Evolutionary conservation across 169 alveolate genomes (phyloP).

Genomic region (Babesia gibsoni): DNA sequence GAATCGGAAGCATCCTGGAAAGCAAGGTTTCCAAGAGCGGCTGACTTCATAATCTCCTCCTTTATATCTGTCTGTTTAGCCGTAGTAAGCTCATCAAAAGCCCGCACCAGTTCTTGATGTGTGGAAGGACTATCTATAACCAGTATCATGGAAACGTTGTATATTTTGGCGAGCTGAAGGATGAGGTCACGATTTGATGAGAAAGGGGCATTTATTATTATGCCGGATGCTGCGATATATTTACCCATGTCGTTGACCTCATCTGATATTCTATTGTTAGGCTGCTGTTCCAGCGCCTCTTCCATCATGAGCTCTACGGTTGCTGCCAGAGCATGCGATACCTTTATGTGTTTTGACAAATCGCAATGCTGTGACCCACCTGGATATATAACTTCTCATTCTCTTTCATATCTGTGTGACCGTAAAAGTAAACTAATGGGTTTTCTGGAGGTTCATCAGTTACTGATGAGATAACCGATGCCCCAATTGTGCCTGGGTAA

Average conservation of each 20-base stretch:
- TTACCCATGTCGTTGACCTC: slow-evolving; percentile 46
- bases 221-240: slow-evolving; percentile 63
- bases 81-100: not conserved
- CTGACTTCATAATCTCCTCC: slow-evolving; percentile 7
- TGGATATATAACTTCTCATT: slow-evolving; percentile 69
- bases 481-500: slow-evolving; percentile 77
- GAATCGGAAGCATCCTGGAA: slow-evolving; percentile 11
- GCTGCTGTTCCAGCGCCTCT: not conserved
- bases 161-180: slow-evolving; percentile 73
- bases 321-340: slow-evolving; percentile 48
- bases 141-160: slow-evolving; percentile 73
- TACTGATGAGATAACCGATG: slow-evolving; percentile 37
- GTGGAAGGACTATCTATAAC: slow-evolving; percentile 85
- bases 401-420: slow-evolving; percentile 75
- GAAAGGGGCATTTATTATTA: slow-evolving; percentile 85
- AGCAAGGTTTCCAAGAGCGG: slow-evolving; percentile 14
- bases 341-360: slow-evolving; percentile 25
- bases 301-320: slow-evolving; percentile 44
- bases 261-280: slow-evolving; percentile 33
- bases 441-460: slow-evolving; percentile 56
- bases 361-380: slow-evolving; percentile 45
- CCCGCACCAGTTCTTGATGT: slow-evolving; percentile 67
- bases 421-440: slow-evolving; percentile 78
- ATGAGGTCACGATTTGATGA: slow-evolving; percentile 74
- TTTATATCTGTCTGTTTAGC: not conserved